Base-by-base conservation (phyloP, 768 basidiomycete genomes). In the Suillus paluster region DNA sequence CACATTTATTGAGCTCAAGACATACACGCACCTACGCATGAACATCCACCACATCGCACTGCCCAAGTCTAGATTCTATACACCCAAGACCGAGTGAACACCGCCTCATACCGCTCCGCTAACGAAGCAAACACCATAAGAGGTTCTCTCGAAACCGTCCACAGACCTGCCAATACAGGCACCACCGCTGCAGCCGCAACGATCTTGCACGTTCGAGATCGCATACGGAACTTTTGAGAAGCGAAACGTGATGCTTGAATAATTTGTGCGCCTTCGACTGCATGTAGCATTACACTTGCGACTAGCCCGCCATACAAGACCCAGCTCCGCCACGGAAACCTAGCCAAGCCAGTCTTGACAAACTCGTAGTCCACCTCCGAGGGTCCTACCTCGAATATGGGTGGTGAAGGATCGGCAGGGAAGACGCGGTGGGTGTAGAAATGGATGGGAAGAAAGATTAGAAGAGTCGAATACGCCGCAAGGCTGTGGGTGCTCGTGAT, bases 351-450 rank as follows among this genome's bases (percentile, higher is more conserved):
- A 6, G 83, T 80, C 70, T 94, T 94, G 60, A 95, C 91, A 71
- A 88, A 94, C 64, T 94, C 90, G 70, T 84, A 95, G 73, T 92
- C 88, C 41, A 95, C 82, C 68, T 95, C 92, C 0, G 88, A 80
- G 0, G 93, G 92, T 17, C 88, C 85, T 25, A 94, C 78, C 2
- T 80, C 73, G 52, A 76, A 75, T 58, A 92, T 86, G 23, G 86
- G 87, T 2, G 78, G 69, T 9, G 59, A 59, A 2, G 80, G 75
- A 57, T 72, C 72, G 27, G 79, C 78, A 19, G 88, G 92, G 60
- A 79, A 70, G 33, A 84, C 57, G 8, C 93, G 86, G 70, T 95
- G 91, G 0, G 83, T 84, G 57, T 86, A 67, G 74, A 86, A 82
- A 72, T 95, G 94, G 27, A 90, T 75, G 1, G 90, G 86, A 2